These are phyloP conservation scores for Tolypocladium guangdongense DNA, from an alignment of 2,329 filamentous ascomycete genomes.

Conservation along the genomic window DNA sequence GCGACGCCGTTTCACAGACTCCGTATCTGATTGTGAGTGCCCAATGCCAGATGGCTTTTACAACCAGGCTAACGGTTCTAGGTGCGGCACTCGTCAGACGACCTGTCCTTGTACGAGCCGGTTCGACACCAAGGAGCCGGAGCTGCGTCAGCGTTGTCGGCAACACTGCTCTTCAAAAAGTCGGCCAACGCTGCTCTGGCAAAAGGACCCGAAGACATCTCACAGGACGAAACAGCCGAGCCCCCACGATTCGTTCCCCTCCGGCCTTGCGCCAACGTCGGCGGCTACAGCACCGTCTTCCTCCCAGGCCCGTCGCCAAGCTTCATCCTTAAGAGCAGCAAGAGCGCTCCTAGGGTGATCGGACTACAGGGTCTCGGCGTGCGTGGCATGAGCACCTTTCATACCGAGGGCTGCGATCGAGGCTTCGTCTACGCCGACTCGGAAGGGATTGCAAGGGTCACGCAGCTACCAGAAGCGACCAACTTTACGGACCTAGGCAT, in stretches of 20 bases:
- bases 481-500: slow-evolving; percentile 68
- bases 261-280: slow-evolving; percentile 51
- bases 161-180: slow-evolving; percentile 65
- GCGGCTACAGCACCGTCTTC: slow-evolving; percentile 72
- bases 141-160: slow-evolving; percentile 29
- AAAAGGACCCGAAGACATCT: slow-evolving; percentile 36
- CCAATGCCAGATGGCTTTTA: too few relatives aligned
- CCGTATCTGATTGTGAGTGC: slow-evolving; percentile 70
- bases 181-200: slow-evolving; percentile 58
- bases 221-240: slow-evolving; percentile 39
- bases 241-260: slow-evolving; percentile 41
- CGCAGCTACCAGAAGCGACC: slow-evolving; percentile 54
- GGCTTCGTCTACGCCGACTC: slow-evolving; percentile 77
- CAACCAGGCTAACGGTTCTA: slow-evolving; percentile 18
- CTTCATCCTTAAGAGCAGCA: slow-evolving; percentile 74
- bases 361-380: slow-evolving; percentile 58
- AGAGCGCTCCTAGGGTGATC: slow-evolving; percentile 66
- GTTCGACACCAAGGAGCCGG: slow-evolving; percentile 39
- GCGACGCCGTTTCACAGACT: slow-evolving; percentile 56
- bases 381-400: slow-evolving; percentile 62
- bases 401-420: slow-evolving; percentile 64
- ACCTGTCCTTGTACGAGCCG: slow-evolving; percentile 80
- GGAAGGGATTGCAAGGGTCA: slow-evolving; percentile 61
- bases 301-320: slow-evolving; percentile 69
- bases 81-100: slow-evolving; percentile 69